Base-by-base conservation (phyloP, 2,329 filamentous ascomycete species). In the Alternaria sp. region DNA sequence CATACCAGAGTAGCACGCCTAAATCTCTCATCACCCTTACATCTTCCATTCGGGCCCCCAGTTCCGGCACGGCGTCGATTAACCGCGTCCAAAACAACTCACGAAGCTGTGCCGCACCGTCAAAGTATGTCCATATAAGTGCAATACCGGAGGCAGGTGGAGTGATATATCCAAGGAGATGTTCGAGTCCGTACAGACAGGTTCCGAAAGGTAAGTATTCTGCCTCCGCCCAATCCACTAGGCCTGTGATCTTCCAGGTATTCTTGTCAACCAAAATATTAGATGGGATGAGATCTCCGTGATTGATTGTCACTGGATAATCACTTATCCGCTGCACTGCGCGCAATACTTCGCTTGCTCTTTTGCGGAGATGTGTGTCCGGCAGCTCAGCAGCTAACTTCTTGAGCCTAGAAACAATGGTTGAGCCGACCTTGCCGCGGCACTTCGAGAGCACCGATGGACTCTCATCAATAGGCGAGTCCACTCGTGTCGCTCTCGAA, bases 141-240 rank as follows among this genome's bases (percentile, higher is more conserved):
- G 9, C 10, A 0, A 12, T 18, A 2, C 18, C 10, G 2, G 40
- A 6, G n/a, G 25, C n/a, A 66, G 5, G 56, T 59, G 4, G 65
- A 10, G 68, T 72, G n/a, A 83, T 69, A 57, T 80, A 78, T 0
- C 87, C 86, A 0, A 90, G 77, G 1, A 90, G 69, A 72, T 87
- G 83, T 69, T 90, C 87, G 0, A 90, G 73, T 0, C 87, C 87
- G 65, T 89, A 90, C 44, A 89, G 73, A 27, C 84, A 85, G 3
- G 85, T 79, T 0, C 88, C 88, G 65, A 89, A 87, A 0, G 87
- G 87, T 9, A 89, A 71, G 60, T 79, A 83, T 69, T 90, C 87
- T 0, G 84, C 86, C 69, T 90, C 88, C 0, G 86, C 86, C 88
- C 88, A 90, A 69, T 90, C 89, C 0, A 90, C 80, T 1, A 90